Conservation (phyloP, 257 asterid species). For the Ophiorrhiza pumila region DNA sequence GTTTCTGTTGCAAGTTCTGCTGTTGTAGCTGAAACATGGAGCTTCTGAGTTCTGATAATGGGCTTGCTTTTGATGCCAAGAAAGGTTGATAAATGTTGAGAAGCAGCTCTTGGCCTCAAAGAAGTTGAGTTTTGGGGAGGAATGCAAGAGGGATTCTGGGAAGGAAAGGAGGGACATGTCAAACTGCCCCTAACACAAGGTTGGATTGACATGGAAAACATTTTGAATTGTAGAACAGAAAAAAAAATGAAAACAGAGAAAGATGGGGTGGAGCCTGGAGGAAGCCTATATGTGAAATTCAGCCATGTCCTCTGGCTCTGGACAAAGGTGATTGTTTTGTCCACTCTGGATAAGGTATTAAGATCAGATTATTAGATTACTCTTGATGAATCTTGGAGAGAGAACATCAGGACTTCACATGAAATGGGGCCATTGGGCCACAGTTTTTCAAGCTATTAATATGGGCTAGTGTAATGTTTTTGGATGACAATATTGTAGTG, state of each 20-base stretch:
- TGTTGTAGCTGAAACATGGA: constrained; percentile 40
- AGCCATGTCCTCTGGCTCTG: constrained; percentile 13
- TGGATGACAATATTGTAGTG: too few species aligned
- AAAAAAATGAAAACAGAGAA: constrained; percentile 15
- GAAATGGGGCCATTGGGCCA: neutral
- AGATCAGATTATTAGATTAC: neutral
- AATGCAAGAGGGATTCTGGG: constrained; percentile 31
- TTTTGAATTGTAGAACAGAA: constrained; percentile 1
- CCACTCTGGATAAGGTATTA: constrained; percentile 18
- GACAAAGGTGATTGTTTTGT: too few species aligned
- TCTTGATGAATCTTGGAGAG: too few species aligned
- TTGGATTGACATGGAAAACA: constrained; percentile 48
- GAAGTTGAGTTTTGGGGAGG: constrained; percentile 33
- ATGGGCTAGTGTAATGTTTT: neutral
- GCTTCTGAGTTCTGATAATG: constrained; percentile 25
- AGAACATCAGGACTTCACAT: neutral
- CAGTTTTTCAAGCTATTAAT: neutral
- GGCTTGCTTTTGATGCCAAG: constrained; percentile 28
- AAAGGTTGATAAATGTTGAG: constrained; percentile 22
- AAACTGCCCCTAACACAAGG: constrained; percentile 32
- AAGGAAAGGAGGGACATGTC: constrained; percentile 35
- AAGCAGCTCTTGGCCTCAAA: constrained; percentile 23
- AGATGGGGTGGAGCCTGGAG: neutral
- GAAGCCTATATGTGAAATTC: neutral
- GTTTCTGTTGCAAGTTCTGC: constrained; percentile 36